Percentiles rank a stretch among this genome's conserved stretches.
These are phyloP conservation scores for Elsinoe australis DNA, from an alignment of 2,329 filamentous ascomycete genomes.

Conservation along the genomic window DNA sequence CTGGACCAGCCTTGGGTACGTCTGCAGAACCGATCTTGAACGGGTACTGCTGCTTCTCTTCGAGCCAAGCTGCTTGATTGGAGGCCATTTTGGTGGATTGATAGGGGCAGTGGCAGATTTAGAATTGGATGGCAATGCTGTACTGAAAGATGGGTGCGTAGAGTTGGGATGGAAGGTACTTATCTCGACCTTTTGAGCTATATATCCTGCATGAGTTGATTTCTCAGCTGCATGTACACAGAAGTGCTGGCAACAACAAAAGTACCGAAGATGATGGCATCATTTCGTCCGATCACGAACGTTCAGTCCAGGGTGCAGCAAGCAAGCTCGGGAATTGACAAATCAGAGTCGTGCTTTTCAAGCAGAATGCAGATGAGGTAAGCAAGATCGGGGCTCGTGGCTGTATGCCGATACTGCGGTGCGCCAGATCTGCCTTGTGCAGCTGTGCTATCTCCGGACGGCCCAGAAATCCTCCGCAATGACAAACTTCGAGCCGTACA, in stretches of 20 bases:
- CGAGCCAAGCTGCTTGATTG: slow-evolving; percentile 22
- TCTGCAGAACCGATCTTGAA: slow-evolving; percentile 26
- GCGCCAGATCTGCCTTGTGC: background rate
- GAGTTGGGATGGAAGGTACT: no score
- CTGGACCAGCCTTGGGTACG: slow-evolving; percentile 28
- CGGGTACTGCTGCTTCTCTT: slow-evolving; percentile 13
- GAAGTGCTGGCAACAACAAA: no score
- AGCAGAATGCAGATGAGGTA: no score
- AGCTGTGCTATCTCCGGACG: background rate
- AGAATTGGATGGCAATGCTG: background rate
- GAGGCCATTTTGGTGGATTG: slow-evolving; percentile 18
- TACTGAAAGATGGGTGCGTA: no score
- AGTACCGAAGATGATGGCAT: no score
- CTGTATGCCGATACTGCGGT: background rate
- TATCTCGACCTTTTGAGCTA: background rate
- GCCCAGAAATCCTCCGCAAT: slow-evolving; percentile 3
- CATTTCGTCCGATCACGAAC: no score
- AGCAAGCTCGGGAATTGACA: no score
- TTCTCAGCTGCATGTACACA: no score
- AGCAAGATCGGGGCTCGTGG: no score
- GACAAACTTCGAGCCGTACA: slow-evolving; percentile 2
- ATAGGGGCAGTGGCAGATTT: background rate
- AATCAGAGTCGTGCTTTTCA: no score
- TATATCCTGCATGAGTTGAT: no score
- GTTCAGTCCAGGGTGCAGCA: no score